These are phyloP conservation scores for Coniella lustricola DNA, from an alignment of 2,329 filamentous ascomycete species.

Conservation along the genomic window DNA sequence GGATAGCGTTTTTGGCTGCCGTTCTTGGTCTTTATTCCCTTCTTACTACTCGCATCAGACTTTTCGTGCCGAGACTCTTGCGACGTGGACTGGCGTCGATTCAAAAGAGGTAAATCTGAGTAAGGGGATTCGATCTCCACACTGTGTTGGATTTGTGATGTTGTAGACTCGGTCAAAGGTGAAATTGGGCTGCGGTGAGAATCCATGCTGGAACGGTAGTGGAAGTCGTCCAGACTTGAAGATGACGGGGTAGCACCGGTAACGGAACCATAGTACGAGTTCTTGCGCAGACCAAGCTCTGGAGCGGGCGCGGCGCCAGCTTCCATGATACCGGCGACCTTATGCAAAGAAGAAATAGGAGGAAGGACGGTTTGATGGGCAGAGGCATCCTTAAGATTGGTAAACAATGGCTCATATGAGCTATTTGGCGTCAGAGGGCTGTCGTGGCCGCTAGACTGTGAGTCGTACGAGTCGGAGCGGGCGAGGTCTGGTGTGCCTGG, in stretches of 20 bases:
- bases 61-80: constrained; percentile 30
- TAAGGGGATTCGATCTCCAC: not conserved
- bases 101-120: not conserved
- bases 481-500: constrained; percentile 50
- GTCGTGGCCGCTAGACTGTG: constrained; percentile 46
- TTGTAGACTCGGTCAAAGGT: not conserved
- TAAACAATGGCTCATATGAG: constrained; percentile 23
- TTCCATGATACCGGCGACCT: constrained; percentile 8
- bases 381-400: constrained; percentile 23
- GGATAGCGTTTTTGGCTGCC: constrained; percentile 59
- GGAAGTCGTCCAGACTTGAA: constrained; percentile 7
- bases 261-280: constrained; percentile 8
- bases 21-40: constrained; percentile 8
- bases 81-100: not conserved
- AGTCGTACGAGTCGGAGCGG: constrained; percentile 56
- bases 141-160: not conserved
- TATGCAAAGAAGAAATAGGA: constrained; percentile 12
- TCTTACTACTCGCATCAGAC: constrained; percentile 18
- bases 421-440: constrained; percentile 50
- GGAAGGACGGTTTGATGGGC: constrained; percentile 11
- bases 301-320: not conserved
- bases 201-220: constrained; percentile 6
- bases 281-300: not conserved
- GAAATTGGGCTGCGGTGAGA: not conserved
- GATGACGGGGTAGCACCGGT: constrained; percentile 1